Base-by-base conservation (phyloP, 805 yeast genomes). In the Zygotorulaspora florentina region DNA sequence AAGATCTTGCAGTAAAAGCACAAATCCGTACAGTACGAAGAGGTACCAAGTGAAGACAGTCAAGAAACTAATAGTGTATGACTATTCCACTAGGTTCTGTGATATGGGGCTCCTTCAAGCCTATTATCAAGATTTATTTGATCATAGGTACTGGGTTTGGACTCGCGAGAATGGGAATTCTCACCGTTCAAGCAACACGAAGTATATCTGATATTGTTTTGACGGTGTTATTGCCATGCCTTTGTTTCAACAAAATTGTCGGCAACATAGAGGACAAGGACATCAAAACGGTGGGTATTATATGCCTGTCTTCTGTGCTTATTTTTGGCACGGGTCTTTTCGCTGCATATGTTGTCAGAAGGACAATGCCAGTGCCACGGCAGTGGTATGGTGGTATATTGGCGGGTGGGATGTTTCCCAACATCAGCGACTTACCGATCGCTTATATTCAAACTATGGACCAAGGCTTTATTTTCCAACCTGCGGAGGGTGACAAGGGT, bases 401-500 rank as follows among this genome's bases (percentile, higher is more conserved):
- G 11, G 75, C 82, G 6, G 88, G 84, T 1, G 87, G 88, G 2
- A 68, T 83, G 52, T 76, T 85, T 65, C 87, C 87, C 28, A 85
- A 85, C 60, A 84, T 84, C 39, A 76, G 85, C 27, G 93, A 85
- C 59, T 69, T 85, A 39, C 93, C 93, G 0, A 83, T 85, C 52
- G 90, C 91, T 0, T 84, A 83, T 57, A 56, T 85, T 40, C 87
- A 83, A 55, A 83, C 86, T 1, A 69, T 84, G 64, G 76, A 86
- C 37, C 73, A 77, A 12, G 79, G 87, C 1, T 70, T 78, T 1
- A 68, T 75, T 6, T 82, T 89, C 55, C 69, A 82, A 0, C 56
- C 70, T 12, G 75, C 65, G 3, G 80, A 85, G 50, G 87, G 87
- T 30, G 73, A 79, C 43, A 75, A 76, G 54, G 97, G 96, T 20